These are phyloP conservation scores for Schizochytrium sp. DNA, from an alignment of 108 stramenopile species.

Conservation along the genomic window DNA sequence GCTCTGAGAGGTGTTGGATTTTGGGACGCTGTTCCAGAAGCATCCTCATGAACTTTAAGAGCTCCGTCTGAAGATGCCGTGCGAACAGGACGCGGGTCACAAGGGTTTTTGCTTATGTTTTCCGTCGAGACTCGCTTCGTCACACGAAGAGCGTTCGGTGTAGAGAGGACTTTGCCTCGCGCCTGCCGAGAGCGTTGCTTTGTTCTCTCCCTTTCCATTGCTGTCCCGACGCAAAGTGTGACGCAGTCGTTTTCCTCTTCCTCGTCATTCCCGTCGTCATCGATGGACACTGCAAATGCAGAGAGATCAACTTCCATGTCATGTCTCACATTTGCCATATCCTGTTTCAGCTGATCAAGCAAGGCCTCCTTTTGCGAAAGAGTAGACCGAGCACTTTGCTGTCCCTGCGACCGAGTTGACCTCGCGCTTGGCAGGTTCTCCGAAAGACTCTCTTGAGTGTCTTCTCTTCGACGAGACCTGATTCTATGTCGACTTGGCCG, in stretches of 20 bases:
- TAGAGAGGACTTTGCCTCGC: background rate
- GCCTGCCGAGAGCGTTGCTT: background rate
- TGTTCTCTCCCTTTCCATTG: background rate
- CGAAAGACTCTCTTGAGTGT: background rate
- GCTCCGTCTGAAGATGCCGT: no score
- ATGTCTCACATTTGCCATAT: background rate
- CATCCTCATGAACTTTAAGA: no score
- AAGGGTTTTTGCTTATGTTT: no score
- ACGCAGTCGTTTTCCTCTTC: background rate
- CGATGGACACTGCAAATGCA: background rate
- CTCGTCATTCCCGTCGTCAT: background rate
- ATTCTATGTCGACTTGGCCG: no score
- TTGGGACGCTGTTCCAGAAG: no score
- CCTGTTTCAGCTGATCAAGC: background rate
- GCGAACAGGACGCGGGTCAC: no score
- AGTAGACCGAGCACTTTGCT: background rate
- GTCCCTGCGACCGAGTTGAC: background rate
- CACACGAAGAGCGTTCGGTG: no score
- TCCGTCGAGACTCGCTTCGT: no score
- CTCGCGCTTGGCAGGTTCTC: background rate
- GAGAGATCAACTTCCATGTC: background rate
- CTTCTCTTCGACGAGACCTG: background rate
- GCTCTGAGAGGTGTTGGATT: no score
- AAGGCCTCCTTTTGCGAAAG: background rate
- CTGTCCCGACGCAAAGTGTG: background rate